These are phyloP conservation scores for Fusarium beomiforme DNA, from an alignment of 2,329 filamentous ascomycete species.

Conservation along the genomic window DNA sequence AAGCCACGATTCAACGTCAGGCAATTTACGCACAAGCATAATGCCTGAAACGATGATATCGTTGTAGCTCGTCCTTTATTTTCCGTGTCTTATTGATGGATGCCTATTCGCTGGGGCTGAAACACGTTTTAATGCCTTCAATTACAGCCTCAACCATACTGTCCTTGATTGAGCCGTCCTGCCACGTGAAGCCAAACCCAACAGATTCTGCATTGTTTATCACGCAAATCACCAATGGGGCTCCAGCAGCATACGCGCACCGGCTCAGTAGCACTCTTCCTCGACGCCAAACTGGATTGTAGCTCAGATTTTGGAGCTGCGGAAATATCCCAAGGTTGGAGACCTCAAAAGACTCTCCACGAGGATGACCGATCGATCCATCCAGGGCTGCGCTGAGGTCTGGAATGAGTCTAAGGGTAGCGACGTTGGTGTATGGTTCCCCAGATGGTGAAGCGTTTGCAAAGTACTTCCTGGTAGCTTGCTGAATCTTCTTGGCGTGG, in stretches of 20 bases:
- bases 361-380: background rate
- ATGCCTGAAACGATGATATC: background rate
- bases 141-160: background rate
- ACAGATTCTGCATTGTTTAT: background rate
- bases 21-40: background rate
- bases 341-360: conserved; percentile 6
- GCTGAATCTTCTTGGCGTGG: background rate
- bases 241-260: conserved; percentile 1
- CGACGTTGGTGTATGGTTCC: background rate
- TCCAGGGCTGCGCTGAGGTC: background rate
- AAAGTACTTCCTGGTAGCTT: conserved; percentile 1
- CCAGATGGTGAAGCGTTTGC: background rate
- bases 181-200: conserved; percentile 4
- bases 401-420: background rate
- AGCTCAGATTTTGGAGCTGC: background rate
- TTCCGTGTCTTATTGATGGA: background rate
- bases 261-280: background rate
- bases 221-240: background rate
- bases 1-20: background rate
- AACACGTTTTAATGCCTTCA: background rate
- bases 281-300: background rate
- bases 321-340: background rate
- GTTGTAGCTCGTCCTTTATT: background rate
- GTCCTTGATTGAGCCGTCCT: background rate
- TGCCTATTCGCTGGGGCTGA: background rate